Conservation (phyloP, 495 filamentous ascomycete genomes). For the Hypoxylon perforatum region DNA sequence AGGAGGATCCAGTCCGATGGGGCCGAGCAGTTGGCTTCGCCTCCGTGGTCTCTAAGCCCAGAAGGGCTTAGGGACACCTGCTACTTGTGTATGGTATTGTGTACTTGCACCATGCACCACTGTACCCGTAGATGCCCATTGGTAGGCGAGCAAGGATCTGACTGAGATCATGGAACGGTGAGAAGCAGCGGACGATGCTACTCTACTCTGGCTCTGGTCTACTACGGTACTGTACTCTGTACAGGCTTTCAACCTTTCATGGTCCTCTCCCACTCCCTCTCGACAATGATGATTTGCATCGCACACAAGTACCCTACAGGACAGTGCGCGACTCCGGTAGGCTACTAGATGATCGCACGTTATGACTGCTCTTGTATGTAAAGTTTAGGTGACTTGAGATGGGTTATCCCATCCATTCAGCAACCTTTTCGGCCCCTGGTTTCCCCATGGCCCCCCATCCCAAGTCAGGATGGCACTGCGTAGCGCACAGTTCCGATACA, state of each 20-base stretch:
- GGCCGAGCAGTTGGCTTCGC: constrained; percentile 46
- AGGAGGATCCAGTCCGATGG: constrained; percentile 45
- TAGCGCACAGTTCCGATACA: constrained; percentile 24
- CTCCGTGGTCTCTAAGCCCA: constrained; percentile 36
- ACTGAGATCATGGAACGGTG: constrained; percentile 43
- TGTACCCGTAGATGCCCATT: constrained; percentile 28
- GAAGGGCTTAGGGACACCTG: constrained; percentile 34
- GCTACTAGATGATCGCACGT: background rate
- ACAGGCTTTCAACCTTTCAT: no score
- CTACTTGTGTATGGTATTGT: constrained; percentile 16
- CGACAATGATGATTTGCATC: constrained; percentile 37
- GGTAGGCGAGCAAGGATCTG: constrained; percentile 24
- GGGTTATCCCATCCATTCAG: background rate
- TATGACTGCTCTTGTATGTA: no score
- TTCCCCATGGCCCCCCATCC: no score
- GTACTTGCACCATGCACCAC: no score
- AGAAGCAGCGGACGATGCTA: constrained; percentile 34
- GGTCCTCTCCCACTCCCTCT: constrained; percentile 13
- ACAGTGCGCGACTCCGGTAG: constrained; percentile 1
- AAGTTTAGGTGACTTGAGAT: no score
- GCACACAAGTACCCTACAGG: constrained; percentile 14
- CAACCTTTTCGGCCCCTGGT: constrained; percentile 13
- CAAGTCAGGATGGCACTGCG: background rate
- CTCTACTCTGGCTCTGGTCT: background rate
- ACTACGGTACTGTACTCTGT: no score